These are phyloP conservation scores for Oryza meridionalis DNA, from an alignment of 176 grass and related monocot genomes.

Conservation along the genomic window DNA sequence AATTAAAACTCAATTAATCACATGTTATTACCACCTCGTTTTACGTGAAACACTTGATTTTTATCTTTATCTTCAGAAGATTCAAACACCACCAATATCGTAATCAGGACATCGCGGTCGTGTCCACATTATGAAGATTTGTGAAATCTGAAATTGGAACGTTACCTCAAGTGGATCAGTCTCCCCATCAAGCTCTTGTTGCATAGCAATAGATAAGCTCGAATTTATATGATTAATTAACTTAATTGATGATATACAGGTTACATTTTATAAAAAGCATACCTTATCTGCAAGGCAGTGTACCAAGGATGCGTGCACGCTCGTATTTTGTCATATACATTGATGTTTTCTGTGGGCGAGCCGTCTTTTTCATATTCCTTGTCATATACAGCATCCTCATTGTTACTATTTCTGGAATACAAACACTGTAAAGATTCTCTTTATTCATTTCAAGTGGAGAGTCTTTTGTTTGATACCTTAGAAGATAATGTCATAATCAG, in stretches of 20 bases:
- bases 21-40: no score
- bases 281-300: constrained; percentile 85
- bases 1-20: no score
- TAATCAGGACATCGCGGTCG: no score
- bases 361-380: constrained; percentile 48
- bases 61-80: no score
- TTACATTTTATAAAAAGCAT: background rate
- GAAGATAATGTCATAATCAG: no score
- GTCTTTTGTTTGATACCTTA: no score
- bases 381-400: constrained; percentile 62
- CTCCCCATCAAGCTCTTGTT: constrained; percentile 88
- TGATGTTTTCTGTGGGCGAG: constrained; percentile 52
- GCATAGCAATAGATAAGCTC: background rate
- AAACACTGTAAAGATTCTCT: no score
- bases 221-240: constrained; percentile 12
- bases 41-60: no score
- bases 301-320: constrained; percentile 81
- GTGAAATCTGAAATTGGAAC: constrained; percentile 1
- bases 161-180: constrained; percentile 84
- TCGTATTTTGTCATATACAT: constrained; percentile 92
- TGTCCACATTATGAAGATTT: no score
- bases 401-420: constrained; percentile 30
- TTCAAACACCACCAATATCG: no score
- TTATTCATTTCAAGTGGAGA: no score
- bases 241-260: background rate